Percentiles rank a stretch among this genome's conserved stretches.
Conservation (phyloP, 2,329 filamentous ascomycete genomes). For the Xylaria sp. region DNA sequence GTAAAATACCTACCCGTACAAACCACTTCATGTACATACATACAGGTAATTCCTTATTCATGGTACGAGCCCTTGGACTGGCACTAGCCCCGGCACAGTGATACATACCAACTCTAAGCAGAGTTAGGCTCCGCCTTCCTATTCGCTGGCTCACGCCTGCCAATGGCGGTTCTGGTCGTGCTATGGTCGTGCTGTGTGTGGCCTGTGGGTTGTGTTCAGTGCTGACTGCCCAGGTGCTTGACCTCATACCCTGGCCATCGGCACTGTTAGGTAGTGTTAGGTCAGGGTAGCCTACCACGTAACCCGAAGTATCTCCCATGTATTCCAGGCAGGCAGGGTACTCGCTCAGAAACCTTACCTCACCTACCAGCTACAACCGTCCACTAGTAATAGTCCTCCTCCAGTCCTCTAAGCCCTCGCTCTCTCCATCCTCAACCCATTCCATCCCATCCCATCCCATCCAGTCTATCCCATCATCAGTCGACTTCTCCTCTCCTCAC, state of each 20-base stretch:
- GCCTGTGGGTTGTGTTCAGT: constrained; percentile 26
- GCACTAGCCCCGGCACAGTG: constrained; percentile 27
- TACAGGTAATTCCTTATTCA: background rate
- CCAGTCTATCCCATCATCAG: constrained; percentile 41
- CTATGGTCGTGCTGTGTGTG: constrained; percentile 1
- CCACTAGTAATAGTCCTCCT: background rate
- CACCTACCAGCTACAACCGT: constrained; percentile 12
- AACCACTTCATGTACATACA: no score
- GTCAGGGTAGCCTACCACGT: background rate
- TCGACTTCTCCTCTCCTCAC: constrained; percentile 43
- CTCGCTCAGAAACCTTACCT: constrained; percentile 10
- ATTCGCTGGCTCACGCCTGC: constrained; percentile 26
- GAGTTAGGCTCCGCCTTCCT: constrained; percentile 31
- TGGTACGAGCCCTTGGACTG: constrained; percentile 21
- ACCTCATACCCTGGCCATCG: constrained; percentile 11
- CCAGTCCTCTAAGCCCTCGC: constrained; percentile 31
- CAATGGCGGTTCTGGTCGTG: constrained; percentile 16
- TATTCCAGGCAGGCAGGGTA: background rate
- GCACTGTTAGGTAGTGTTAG: background rate
- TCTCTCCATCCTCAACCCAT: constrained; percentile 43
- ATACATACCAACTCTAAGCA: constrained; percentile 26
- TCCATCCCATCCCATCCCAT: constrained; percentile 28
- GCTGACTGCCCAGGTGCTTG: constrained; percentile 26
- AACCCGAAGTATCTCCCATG: constrained; percentile 4
- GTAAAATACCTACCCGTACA: background rate